Base-by-base conservation (phyloP, 495 filamentous ascomycete genomes). In the Apiosordaria backusii region DNA sequence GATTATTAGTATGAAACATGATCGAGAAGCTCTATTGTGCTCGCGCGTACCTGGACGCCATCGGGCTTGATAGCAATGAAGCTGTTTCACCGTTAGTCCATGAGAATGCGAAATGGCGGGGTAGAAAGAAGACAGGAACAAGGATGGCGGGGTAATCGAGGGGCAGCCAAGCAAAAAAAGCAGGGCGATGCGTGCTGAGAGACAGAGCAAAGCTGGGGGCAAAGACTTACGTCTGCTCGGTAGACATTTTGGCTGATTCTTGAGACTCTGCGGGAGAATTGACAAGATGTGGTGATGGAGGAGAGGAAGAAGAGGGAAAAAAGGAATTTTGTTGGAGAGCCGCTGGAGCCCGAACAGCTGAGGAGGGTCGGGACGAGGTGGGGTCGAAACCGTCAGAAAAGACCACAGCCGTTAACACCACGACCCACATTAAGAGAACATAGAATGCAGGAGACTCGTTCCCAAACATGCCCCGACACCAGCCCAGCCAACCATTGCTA, bases 1-100 rank as follows among this genome's bases (percentile, higher is more conserved):
- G 26, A 65, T 55, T 35, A 15, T 76, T 72, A 74, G 76, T 24
- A 67, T 25, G 19, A 72, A 63, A 73, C 58, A 50, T 68, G 57
- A 57, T 61, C 19, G 65, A 57, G 55, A 62, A 16, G 29, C 62
- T 64, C 50, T 63, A 63, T 52, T 67, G 16, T 13, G 24, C 15
- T 61, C 59, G 29, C 26, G 69, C 85, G 71, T 89, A 96, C 93
- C 88, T 97, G 95, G 85, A 99, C 95, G 81, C 95, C 95, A 83
- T 97, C 93, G 75, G 93, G 93, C 91, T 97, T 97, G 88, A 97
- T 90, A 76, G 93, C 93, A 86, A 97, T 97, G 89, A 97, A 97
- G 82, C 93, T 97, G 74, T 67, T 68, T 65, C 74, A 61, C 71
- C 64, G 70, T 89, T 77, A 88, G 86, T 80, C 70, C 70, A 77